Evolutionary conservation across 306 rosid genomes (phyloP), one percentile per base, ranked within the genome.

Genomic region (Casuarina glauca): DNA sequence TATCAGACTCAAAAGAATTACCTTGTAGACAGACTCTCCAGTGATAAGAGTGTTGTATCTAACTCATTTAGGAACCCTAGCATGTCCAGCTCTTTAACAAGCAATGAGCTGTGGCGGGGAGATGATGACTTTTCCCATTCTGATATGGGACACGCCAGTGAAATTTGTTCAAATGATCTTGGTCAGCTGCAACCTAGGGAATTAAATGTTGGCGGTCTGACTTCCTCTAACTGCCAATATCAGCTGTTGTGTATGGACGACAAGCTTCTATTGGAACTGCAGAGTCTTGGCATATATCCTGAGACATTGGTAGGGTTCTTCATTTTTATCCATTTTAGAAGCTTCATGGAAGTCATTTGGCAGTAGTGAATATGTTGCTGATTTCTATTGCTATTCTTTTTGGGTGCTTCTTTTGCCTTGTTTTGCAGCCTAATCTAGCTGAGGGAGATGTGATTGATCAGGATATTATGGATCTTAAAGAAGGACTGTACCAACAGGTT

Each of bases 221-320:
- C 91, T 70, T 80, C 89, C 73, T 75, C 96, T 17, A 90, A 89
- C 74, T 81, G 83, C 66, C 93, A 81, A 52, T 90, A 93, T 91
- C 97, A 91, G 85, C 83, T 79, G 70, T 90, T 93, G 98, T 79
- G 87, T 70, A 72, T 90, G 81, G 88, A 91, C 71, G 92, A 91
- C 77, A 90, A 82, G 78, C 90, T 93, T 85, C 79, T 91, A 69
- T 84, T 93, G 86, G 98, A 93, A 86, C 86, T 93, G 84, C 97
- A 90, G 79, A 90, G 97, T 80, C 81, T 93, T 72, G 98, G 97
- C 77, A 57, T 93, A 76, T 89, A 86, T 90, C 93, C 96, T 43
- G 98, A 91, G 81, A 73, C 75, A 82, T 77, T 91, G 91, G 98
- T 93, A 82, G 57, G 91, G 67, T 60, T 77, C 19, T 84, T 53